Percentiles rank a stretch among this genome's conserved stretches.
phyloP scores from a whole-genome alignment of 179 eudicot genomes.

The Gypsophila paniculata region DNA sequence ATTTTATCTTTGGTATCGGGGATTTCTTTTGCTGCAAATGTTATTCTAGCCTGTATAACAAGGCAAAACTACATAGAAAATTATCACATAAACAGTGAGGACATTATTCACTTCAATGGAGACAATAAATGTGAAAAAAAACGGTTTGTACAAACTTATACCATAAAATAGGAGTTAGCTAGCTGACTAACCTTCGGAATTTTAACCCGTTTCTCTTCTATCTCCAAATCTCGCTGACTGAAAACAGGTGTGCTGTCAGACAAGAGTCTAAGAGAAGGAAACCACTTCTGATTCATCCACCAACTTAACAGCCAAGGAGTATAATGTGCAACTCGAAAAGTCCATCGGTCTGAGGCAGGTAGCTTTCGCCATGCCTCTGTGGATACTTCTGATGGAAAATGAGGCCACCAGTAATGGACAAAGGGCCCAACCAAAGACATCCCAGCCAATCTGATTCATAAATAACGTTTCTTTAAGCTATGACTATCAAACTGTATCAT shows the following conservation, averaged over 20 bases:
- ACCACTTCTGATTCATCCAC: conserved; percentile 49
- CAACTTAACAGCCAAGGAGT: conserved; percentile 38
- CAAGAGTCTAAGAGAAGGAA: conserved; percentile 32
- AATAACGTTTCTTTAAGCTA: neutral
- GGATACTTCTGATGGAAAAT: conserved; percentile 28
- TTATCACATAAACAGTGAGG: neutral
- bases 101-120: too few relatives aligned
- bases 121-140: too few relatives aligned
- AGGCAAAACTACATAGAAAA: too few relatives aligned
- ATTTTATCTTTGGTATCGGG: neutral
- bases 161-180: neutral
- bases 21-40: neutral
- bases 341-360: conserved; percentile 31
- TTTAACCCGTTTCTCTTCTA: conserved; percentile 38
- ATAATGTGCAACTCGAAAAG: conserved; percentile 40
- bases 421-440: conserved; percentile 36
- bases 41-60: neutral
- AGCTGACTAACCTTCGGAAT: conserved; percentile 33
- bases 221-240: conserved; percentile 37
- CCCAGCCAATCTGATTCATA: conserved; percentile 41
- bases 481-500: neutral
- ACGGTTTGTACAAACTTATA: neutral
- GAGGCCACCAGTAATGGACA: conserved; percentile 43
- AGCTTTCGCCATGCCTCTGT: conserved; percentile 20
- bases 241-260: conserved; percentile 32